Conservation (phyloP, 352 stramenopile species). For the Globisporangium polare region DNA sequence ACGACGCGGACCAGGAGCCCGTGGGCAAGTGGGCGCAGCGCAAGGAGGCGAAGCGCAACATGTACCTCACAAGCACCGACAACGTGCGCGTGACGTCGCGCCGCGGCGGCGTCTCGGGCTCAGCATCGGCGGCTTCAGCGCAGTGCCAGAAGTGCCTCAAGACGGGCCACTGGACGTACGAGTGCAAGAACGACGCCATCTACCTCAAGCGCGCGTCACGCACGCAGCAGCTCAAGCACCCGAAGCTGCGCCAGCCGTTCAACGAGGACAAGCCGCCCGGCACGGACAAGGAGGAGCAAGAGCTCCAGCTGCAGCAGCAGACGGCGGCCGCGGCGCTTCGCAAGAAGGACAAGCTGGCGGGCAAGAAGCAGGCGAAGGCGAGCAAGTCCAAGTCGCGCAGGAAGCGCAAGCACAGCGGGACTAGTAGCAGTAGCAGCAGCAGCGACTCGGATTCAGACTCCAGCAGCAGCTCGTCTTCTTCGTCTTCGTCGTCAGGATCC, state of each 20-base stretch:
- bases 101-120: conserved; percentile 27
- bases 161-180: conserved; percentile 81
- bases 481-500: background rate
- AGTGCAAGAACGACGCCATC: conserved; percentile 83
- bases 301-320: conserved; percentile 14
- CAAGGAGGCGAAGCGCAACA: conserved; percentile 75
- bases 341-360: conserved; percentile 16
- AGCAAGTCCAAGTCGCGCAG: conserved; percentile 28
- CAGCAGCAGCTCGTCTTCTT: conserved; percentile 19
- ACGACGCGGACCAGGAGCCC: conserved; percentile 34
- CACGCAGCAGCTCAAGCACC: conserved; percentile 77
- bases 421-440: conserved; percentile 28
- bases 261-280: conserved; percentile 74
- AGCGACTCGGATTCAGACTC: conserved; percentile 23
- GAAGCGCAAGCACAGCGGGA: conserved; percentile 20
- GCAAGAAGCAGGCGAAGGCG: conserved; percentile 6
- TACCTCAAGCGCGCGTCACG: conserved; percentile 77
- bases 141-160: conserved; percentile 85
- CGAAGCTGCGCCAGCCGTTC: conserved; percentile 75
- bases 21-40: conserved; percentile 61
- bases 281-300: conserved; percentile 31
- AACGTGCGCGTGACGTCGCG: conserved; percentile 52
- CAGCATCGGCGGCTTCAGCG: conserved; percentile 20
- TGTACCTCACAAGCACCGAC: conserved; percentile 83
- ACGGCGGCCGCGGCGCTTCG: conserved; percentile 13